These are phyloP conservation scores for Euptelea pleiosperma DNA, from an alignment of 164 flowering plant species.

Conservation along the genomic window DNA sequence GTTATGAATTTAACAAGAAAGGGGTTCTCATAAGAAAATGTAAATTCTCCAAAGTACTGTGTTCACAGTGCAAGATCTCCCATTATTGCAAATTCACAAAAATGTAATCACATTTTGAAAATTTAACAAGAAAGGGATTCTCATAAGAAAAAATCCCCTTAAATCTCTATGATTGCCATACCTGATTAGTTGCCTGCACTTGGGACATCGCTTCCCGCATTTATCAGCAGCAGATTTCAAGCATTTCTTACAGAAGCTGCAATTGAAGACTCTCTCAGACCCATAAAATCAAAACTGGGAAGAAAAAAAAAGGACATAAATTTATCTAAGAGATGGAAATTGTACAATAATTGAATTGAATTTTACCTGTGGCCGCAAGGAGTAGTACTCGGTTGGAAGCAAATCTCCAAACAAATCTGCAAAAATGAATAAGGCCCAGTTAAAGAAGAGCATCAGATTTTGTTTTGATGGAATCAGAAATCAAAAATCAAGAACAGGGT, in stretches of 20 bases:
- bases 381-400: conserved; percentile 92
- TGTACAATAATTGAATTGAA: background rate
- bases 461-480: background rate
- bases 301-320: background rate
- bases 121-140: too few relatives aligned
- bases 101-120: too few relatives aligned
- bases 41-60: conserved; percentile 98
- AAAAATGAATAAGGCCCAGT: conserved; percentile 3
- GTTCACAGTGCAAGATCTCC: conserved; percentile 81
- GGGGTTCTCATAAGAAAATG: too few relatives aligned
- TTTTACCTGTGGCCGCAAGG: conserved; percentile 93
- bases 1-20: too few relatives aligned
- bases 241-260: conserved; percentile 84
- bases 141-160: background rate
- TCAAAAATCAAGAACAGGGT: background rate
- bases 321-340: background rate
- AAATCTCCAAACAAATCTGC: conserved; percentile 91
- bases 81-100: conserved; percentile 50
- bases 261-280: conserved; percentile 6
- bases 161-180: conserved; percentile 16
- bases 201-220: conserved; percentile 86
- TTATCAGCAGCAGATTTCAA: conserved; percentile 78
- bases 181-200: conserved; percentile 89
- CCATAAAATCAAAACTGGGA: background rate
- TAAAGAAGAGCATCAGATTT: background rate